phyloP scores from a whole-genome alignment of 2,329 filamentous ascomycete species.

The Scedosporium minutisporum region DNA sequence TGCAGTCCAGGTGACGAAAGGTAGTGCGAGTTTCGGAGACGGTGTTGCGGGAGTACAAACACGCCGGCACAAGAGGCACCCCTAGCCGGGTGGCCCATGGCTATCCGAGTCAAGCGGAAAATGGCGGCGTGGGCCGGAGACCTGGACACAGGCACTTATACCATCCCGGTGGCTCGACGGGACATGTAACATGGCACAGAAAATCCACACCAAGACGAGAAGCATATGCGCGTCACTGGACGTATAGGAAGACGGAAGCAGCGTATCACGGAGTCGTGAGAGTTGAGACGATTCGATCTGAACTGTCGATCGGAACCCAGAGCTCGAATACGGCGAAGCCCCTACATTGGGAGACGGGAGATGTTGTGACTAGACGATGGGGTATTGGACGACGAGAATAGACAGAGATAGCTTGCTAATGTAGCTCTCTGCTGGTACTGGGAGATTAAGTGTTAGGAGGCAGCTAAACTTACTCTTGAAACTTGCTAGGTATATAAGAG shows the following conservation, averaged over 20 bases:
- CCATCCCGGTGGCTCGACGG: not conserved
- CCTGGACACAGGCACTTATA: not conserved
- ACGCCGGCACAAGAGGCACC: no score
- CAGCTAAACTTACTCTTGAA: not conserved
- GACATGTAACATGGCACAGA: not conserved
- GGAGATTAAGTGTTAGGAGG: no score
- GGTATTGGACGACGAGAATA: not conserved
- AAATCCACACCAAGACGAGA: not conserved
- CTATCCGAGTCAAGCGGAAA: no score
- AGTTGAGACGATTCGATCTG: not conserved
- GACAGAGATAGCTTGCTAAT: not conserved
- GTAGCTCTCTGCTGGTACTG: not conserved
- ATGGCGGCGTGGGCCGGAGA: no score
- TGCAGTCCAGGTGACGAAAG: not conserved
- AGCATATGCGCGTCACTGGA: not conserved
- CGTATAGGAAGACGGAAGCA: not conserved
- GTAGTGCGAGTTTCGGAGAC: not conserved
- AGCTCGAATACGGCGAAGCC: not conserved
- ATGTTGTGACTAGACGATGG: not conserved
- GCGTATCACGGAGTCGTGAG: not conserved
- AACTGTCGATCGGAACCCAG: not conserved
- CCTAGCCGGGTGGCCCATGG: no score
- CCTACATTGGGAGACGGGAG: not conserved
- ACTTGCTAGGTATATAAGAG: not conserved
- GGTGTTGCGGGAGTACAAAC: no score